Evolutionary conservation across 176 grass and related monocot species (phyloP).

Genomic region (Zoysia pacifica): DNA sequence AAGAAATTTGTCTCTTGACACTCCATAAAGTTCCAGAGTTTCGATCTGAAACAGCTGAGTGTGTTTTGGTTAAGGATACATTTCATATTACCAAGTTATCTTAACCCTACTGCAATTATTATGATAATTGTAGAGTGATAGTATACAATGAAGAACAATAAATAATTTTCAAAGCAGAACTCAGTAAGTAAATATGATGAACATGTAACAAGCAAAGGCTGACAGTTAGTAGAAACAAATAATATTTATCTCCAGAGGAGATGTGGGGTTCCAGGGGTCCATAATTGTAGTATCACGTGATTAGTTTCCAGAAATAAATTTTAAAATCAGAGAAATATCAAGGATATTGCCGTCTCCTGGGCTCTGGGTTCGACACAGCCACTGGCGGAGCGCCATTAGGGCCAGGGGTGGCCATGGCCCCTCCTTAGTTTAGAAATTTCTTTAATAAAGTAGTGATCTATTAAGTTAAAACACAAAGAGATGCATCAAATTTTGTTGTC

Average conservation of each 20-base stretch:
- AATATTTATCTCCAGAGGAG: not conserved
- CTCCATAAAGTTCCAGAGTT: conserved; percentile 3
- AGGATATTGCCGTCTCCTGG: too few species aligned
- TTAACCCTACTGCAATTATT: too few species aligned
- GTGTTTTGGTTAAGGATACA: too few species aligned
- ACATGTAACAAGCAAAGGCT: not conserved
- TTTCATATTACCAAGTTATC: too few species aligned
- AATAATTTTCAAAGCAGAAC: not conserved
- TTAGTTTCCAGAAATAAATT: not conserved
- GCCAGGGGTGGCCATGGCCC: too few species aligned
- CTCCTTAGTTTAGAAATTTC: too few species aligned
- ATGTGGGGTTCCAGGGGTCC: not conserved
- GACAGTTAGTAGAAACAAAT: not conserved
- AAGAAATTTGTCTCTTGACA: conserved; percentile 7
- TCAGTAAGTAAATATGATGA: conserved; percentile 2
- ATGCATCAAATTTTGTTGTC: too few species aligned
- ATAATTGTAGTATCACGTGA: not conserved
- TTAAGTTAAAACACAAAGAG: too few species aligned
- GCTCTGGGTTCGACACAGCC: too few species aligned
- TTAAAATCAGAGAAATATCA: not conserved
- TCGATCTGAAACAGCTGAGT: not conserved
- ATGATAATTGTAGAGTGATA: not conserved
- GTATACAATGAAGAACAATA: not conserved
- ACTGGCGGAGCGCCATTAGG: too few species aligned
- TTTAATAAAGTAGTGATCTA: too few species aligned